Evolutionary conservation across 208 protist species (phyloP), one percentile per base, ranked within the genome.

Genomic region (Chromosphaera perkinsii): DNA sequence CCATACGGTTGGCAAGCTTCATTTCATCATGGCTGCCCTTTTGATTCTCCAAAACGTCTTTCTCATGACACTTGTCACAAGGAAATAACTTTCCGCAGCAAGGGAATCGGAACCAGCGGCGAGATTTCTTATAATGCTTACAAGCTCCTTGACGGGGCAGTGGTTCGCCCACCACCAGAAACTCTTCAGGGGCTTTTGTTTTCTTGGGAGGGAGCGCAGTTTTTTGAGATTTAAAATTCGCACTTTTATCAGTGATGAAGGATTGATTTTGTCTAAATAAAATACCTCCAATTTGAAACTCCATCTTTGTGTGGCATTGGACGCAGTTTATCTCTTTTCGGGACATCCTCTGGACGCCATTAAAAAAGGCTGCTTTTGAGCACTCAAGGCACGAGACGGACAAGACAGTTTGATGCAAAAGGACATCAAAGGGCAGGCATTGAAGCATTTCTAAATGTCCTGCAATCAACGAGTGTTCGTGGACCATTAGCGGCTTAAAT

Each of bases 61-160:
- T n/a, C n/a, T n/a, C n/a, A n/a, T n/a, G n/a, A n/a, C n/a, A n/a
- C n/a, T n/a, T n/a, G n/a, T n/a, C n/a, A n/a, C 40, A 45, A 45
- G 12, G 17, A 10, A 45, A 45, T 54, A 54, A 14, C 49, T 54
- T 54, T 27, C 49, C 49, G 27, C 49, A 54, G 24, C 49, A 54
- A 0, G 49, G n/a, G 22, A 54, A 54, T 27, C 49, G 49, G 10
- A 54, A 24, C 49, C 49, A 54, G 20, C 49, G 9, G 22, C 27
- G 20, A 27, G 49, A 54, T 54, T 54, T 54, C 10, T 14, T 12
- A 27, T 54, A 54, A 27, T 54, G 49, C 27, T 54, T 54, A 24
- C 49, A 54, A 14, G 49, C 27, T 14, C 49, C 49, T 24, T 12
- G 20, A 14, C 27, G 20, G 10, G 49, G 49, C 14, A 54, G 24